Conservation (phyloP, 1,284 basidiomycete species). For the Waitea zeae region DNA sequence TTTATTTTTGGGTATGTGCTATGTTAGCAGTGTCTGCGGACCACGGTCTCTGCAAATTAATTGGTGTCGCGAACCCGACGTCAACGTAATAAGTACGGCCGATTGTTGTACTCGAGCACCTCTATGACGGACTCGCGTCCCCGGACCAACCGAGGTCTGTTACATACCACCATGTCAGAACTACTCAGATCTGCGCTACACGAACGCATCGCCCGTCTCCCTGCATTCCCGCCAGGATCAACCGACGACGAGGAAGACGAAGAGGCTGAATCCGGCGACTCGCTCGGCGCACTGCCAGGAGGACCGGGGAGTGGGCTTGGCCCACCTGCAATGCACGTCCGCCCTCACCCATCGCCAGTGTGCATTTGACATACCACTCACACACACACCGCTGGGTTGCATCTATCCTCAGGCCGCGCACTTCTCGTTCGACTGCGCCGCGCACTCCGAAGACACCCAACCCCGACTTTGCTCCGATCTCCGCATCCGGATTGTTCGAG, state of each 20-base stretch:
- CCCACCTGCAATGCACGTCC: conserved; percentile 39
- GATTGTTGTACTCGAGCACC: too few species aligned
- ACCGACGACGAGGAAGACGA: conserved; percentile 27
- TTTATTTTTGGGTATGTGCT: too few species aligned
- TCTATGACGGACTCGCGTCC: too few species aligned
- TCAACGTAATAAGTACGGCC: too few species aligned
- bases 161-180: conserved; percentile 57
- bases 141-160: too few species aligned
- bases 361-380: neutral
- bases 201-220: conserved; percentile 49
- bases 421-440: conserved; percentile 6
- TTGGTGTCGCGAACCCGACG: too few species aligned
- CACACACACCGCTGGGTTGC: neutral
- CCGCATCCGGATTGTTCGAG: conserved; percentile 55
- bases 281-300: conserved; percentile 41
- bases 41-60: too few species aligned
- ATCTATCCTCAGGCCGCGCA: conserved; percentile 4
- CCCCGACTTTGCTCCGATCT: conserved; percentile 52
- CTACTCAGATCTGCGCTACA: conserved; percentile 53
- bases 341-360: neutral
- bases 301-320: conserved; percentile 38
- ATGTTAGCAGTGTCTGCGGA: too few species aligned
- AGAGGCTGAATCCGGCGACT: conserved; percentile 45
- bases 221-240: conserved; percentile 21
- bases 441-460: conserved; percentile 23